Base-by-base conservation (phyloP, 352 stramenopile genomes). In the Globisporangium apiculatum region DNA sequence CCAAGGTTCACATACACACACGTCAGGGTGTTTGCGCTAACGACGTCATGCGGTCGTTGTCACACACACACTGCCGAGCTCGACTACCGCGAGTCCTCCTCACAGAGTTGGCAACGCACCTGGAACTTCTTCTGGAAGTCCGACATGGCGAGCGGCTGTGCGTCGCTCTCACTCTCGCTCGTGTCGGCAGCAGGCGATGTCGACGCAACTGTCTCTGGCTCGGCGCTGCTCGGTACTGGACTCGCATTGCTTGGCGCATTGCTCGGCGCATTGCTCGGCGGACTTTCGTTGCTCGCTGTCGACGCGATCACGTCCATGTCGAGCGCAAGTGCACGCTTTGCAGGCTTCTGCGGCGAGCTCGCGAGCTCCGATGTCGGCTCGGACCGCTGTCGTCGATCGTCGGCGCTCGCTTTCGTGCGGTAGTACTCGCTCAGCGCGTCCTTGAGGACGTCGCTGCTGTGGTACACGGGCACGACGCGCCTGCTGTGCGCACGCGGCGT, bases 121-220 rank as follows among this genome's bases (percentile, higher is more conserved):
- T 91, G 85, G 55, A 94, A 91, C 48, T 88, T 87, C 62, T 87
- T 91, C 57, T 91, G 76, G 51, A 92, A 89, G 55, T 91, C 80
- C 1, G 83, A 84, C 60, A 76, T 69, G 1, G 56, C 79, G 24
- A 91, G 67, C 18, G 76, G 60, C 40, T 86, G 73, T 6, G 61
- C 51, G 51, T 88, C 72, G 1, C 58, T 69, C 35, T 75, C 67
- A 4, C 11, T 41, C 41, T 66, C 64, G 53, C 71, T 59, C 11
- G 61, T 51, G 1, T 54, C 17, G 35, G 52, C 51, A 24, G 38
- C 51, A 14, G 40, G 40, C 45, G 58, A 53, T 18, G 66, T 50
- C 12, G 48, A 52, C 52, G 45, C 42, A 18, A 42, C 43, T 4
- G 45, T 24, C n/a, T 49, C 45, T 8, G 45, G 24, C 45, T 45